Evolutionary conservation across 1,139 yeast genomes (phyloP), one percentile per base, ranked within the genome.

Genomic region (Yamadazyma songkhlaensis): DNA sequence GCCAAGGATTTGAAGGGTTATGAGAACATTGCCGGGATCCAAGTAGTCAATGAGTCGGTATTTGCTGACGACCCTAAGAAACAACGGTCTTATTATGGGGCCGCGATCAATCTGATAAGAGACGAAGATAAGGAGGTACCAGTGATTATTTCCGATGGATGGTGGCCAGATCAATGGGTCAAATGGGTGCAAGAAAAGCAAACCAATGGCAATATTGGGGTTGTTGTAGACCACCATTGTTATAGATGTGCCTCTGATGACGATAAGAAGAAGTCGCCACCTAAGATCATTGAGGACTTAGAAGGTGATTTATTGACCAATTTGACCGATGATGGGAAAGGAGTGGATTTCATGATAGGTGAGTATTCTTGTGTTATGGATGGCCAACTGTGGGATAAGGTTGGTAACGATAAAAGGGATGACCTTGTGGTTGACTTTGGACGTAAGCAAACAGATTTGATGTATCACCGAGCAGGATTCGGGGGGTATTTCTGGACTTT

Each of bases 401-500:
- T 65, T 12, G 73, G 75, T 38, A 69, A 88, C 34, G 70, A 43
- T 11, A 52, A 60, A 31, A 50, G 74, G 34, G 67, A 62, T 36
- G 57, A 67, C 21, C 50, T 57, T 12, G 73, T 66, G 8, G 43
- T 55, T 25, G 53, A 62, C 15, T 75, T 58, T 48, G 79, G 78
- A 7, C 58, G 56, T 21, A 59, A 54, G 24, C 77, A 81, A 54
- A 50, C 57, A 3, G 54, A 60, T 3, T 46, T 75, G 3, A 75
- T 84, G 49, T 51, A 55, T 9, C 53, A 72, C 31, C 62, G 84
- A 34, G 81, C 90, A 1, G 59, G 69, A 5, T 74, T 79, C 38
- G 97, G 97, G 0, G 72, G 77, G 37, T 90, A 74, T 59, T 92
- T 92, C 61, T 92, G 97, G 97, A 87, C 96, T 1, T 85, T 66